phyloP scores from a whole-genome alignment of 257 asterid species.

The Catharanthus roseus region DNA sequence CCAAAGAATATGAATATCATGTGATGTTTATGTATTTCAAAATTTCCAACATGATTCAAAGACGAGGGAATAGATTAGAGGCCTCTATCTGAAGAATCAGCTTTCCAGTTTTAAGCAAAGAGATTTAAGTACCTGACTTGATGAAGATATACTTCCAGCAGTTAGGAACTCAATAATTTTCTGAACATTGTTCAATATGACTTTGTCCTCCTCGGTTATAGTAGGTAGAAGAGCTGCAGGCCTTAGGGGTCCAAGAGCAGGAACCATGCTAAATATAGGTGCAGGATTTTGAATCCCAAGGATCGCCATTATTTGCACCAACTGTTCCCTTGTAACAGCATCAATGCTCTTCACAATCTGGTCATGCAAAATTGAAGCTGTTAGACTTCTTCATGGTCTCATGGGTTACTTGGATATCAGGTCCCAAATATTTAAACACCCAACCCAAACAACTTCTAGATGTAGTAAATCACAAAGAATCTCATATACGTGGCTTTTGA shows the following conservation, averaged over 20 bases:
- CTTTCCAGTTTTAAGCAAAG: neutral
- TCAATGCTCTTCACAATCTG: constrained; percentile 99
- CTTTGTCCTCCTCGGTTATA: constrained; percentile 78
- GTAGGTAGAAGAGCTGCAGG: constrained; percentile 88
- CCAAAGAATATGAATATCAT: too few species aligned
- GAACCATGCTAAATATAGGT: constrained; percentile 84
- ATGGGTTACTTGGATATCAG: neutral
- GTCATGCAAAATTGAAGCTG: constrained; percentile 14
- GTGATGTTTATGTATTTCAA: neutral
- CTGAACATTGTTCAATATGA: constrained; percentile 85
- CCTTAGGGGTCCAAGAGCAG: constrained; percentile 69
- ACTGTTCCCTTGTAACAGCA: constrained; percentile 88
- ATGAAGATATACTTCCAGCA: constrained; percentile 56
- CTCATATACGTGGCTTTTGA: neutral
- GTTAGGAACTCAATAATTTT: constrained; percentile 66
- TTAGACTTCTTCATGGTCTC: constrained; percentile 7
- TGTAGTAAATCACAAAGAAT: neutral
- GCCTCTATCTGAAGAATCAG: neutral
- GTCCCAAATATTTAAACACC: neutral
- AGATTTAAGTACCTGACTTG: constrained; percentile 50
- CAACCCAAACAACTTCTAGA: neutral
- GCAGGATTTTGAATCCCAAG: constrained; percentile 63
- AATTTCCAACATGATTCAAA: neutral
- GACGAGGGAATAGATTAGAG: neutral
- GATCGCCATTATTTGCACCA: constrained; percentile 65